Conservation (phyloP, 345 rosid genomes). For the Eucalyptus sp. region DNA sequence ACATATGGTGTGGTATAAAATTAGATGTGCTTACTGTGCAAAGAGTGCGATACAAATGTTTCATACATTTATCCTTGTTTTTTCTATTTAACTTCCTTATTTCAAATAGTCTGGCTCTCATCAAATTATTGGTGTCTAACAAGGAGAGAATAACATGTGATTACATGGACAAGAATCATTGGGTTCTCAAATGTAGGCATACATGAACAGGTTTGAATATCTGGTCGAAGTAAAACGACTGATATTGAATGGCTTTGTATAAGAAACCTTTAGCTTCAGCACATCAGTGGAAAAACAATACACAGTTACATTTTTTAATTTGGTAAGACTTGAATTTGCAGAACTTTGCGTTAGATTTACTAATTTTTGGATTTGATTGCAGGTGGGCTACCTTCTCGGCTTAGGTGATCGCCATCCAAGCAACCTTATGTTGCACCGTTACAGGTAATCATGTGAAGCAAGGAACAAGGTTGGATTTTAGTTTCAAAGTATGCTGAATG, state of each 20-base stretch:
- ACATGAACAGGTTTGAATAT: not conserved
- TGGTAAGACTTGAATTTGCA: not conserved
- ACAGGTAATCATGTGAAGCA: conserved; percentile 39
- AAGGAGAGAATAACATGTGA: not conserved
- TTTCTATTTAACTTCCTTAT: not conserved
- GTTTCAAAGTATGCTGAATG: not conserved
- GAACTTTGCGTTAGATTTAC: not conserved
- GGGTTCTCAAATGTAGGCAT: not conserved
- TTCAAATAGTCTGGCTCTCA: not conserved
- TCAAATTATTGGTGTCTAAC: not conserved
- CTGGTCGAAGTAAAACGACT: not conserved
- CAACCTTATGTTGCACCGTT: conserved; percentile 89
- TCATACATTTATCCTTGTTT: not conserved
- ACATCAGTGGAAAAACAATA: not conserved
- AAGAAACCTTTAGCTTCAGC: not conserved
- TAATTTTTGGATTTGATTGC: conserved; percentile 8
- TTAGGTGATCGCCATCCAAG: conserved; percentile 99
- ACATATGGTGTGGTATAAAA: not conserved
- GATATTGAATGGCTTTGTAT: not conserved
- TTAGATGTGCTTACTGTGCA: not conserved
- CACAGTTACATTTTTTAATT: not conserved
- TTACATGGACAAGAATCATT: not conserved
- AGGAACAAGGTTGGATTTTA: not conserved
- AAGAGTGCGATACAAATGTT: not conserved
- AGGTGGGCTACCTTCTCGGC: conserved; percentile 99